Base-by-base conservation (phyloP, 2,329 filamentous ascomycete species). In the Xylariales sp. region DNA sequence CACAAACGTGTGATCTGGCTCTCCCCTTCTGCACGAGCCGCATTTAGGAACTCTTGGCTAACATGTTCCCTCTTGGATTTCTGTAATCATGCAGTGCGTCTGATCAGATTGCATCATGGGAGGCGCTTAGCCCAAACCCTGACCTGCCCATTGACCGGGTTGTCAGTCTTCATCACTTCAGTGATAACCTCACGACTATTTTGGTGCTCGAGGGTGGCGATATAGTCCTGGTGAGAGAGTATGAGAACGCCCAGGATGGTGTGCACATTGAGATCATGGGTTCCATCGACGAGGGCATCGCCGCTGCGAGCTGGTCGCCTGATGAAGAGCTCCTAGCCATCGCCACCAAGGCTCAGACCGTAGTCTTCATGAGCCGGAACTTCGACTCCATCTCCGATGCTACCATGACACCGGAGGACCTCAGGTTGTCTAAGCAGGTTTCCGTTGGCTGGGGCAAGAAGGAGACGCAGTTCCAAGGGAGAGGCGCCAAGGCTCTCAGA, bases 361-460 rank as follows among this genome's bases (percentile, higher is more conserved):
- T 93, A 20, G 72, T 97, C 40, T 88, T 95, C 56, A 96, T 98
- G 91, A 95, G 89, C 40, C 78, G 89, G 45, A 81, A 83, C 18
- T 95, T 97, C 48, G 91, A 97, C 50, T 83, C 83, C 40, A 80
- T 95, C 29, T 78, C 85, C 23, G 85, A 90, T 60, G 74, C 86
- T 37, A 67, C 72, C 23, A 80, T 97, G 60, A 78, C 76, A 0
- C 58, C 70, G 0, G 87, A 90, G 30, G 91, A 95, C 61, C 75
- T 95, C 46, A 85, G 85, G 51, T 78, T 81, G n/a, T 97, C 85
- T 18, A 93, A 84, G 59, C 90, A 96, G 67, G 93, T 96, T 40
- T 94, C 89, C 15, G 91, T 98, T 16, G 93, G 93, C 34, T 98
- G 93, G 93, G 93, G 93, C 42, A 97, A 97, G 69, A 88, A 86